Percentiles rank a stretch among this genome's conserved stretches.
Evolutionary conservation across 2,329 filamentous ascomycete species (phyloP).

Genomic region (Penicillium occitanis): DNA sequence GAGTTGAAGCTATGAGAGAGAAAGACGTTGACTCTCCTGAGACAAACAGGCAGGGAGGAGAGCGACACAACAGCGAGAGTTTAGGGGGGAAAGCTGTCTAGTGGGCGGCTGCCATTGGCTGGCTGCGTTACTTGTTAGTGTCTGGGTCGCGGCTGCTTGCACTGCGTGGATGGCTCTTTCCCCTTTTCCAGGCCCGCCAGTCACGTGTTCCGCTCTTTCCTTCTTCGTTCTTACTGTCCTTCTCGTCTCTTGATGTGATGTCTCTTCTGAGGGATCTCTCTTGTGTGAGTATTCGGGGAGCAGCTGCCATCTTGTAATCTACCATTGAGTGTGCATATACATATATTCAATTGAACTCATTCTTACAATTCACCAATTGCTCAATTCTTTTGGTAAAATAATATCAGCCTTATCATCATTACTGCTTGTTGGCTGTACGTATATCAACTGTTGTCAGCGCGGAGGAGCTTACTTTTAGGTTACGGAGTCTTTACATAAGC

Average conservation of each 20-base stretch:
- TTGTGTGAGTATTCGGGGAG: not conserved
- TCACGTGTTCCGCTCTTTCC: slow-evolving; percentile 11
- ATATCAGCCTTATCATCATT: not conserved
- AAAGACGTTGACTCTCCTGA: slow-evolving; percentile 24
- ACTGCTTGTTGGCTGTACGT: not conserved
- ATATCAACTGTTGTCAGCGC: too few relatives aligned
- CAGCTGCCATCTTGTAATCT: not conserved
- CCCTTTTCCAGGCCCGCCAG: slow-evolving; percentile 10
- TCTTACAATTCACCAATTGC: not conserved
- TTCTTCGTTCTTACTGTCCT: not conserved
- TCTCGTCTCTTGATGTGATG: too few relatives aligned
- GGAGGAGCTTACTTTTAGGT: not conserved
- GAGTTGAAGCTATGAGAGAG: slow-evolving; percentile 23
- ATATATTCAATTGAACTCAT: not conserved
- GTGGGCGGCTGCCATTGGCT: slow-evolving; percentile 8
- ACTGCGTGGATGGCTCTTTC: slow-evolving; percentile 10
- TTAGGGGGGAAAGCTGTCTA: slow-evolving; percentile 23
- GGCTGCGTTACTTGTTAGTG: slow-evolving; percentile 6
- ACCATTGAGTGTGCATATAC: not conserved
- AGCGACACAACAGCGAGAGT: slow-evolving; percentile 9
- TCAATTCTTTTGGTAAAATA: not conserved
- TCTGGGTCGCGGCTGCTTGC: slow-evolving; percentile 20
- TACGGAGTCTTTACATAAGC: slow-evolving; percentile 13
- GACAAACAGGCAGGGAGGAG: slow-evolving; percentile 19
- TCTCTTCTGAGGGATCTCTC: too few relatives aligned